Evolutionary conservation across 352 stramenopile genomes (phyloP), one percentile per base, ranked within the genome.

Genomic region (Phytophthora pluvialis): DNA sequence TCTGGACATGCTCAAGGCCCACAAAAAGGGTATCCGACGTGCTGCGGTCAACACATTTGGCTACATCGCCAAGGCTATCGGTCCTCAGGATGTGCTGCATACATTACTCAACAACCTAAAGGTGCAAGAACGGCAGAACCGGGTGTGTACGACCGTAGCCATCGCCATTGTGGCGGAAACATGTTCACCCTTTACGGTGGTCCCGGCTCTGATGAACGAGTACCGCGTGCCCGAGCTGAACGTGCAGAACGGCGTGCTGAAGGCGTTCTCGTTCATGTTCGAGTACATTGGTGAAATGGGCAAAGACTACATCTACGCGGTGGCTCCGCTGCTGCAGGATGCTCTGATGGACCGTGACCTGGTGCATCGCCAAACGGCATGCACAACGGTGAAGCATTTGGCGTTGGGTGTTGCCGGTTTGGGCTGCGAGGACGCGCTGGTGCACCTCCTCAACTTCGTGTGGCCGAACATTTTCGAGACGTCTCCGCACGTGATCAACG

Each of bases 391-490:
- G 28, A 99, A 99, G 74, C 98, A 99, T 72, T 80, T 99, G 21
- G 92, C 98, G 9, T 78, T 99, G 32, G 98, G 98, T 36, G 97
- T 99, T 38, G 83, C 91, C 15, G 96, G 97, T 21, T 83, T 99
- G 39, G 97, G 97, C 15, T 99, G 97, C 67, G 98, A 99, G 80
- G 98, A 99, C 76, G 97, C 96, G 15, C 76, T 99, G 39, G 64
- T 98, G 60, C 97, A 99, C 77, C 72, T 99, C 52, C 82, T 99
- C 5, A 99, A 99, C 76, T 99, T 97, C 71, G 97, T 99, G n/a
- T 99, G 97, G 97, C 98, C 98, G 16, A 99, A 99, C 78, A 98
- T 99, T 67, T 99, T 99, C 68, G 98, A 99, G 77, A 98, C 97
- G 53, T 98, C 97, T 61, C 89, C 97, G 15, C 98, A 99, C 77